Base-by-base conservation (phyloP, 768 basidiomycete genomes). In the Agrocybe praecox region DNA sequence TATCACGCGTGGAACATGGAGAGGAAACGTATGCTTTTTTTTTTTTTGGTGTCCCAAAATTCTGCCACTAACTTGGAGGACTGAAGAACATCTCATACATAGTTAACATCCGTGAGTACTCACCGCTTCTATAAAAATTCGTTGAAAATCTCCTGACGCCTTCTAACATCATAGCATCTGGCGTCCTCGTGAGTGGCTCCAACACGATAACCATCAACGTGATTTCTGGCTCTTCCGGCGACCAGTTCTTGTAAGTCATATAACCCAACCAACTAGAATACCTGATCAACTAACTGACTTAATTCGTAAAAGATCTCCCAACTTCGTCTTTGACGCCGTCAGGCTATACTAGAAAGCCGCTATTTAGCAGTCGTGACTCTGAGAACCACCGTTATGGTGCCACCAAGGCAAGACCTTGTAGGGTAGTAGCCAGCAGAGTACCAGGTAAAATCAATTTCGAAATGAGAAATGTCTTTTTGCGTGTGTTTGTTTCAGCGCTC, bases 1-100 rank as follows among this genome's bases (percentile, higher is more conserved):
- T 66, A 70, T 74, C 6, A 75, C 72, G 24, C 72, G 74, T 26
- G 74, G 73, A 24, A 72, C 71, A 14, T 75, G 69, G 68, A 61
- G 74, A 57, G 73, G 74, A 56, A 72, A 75, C 57, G 71, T 72
- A 57, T 63, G 69, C 62, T 9, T 29, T 21, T 34, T 34, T 5
- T 5, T 12, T 3, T 15, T 40, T 15, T 40, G 6, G 53, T 12
- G 34, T 45, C 40, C 1, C 6, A 24, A 1, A 21, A 19, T 36
- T n/a, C 9, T 29, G 32, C 11, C 5, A 18, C n/a, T 52, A 21
- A 26, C 46, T 26, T 8, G 15, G 6, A 36, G 46, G 14, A 43
- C 21, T 26, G 22, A 36, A 73, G 72, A 75, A 74, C 60, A 74
- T 67, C 43, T 34, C 68, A 60, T 75, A 75, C 50, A 72, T 69